phyloP scores from a whole-genome alignment of 495 filamentous ascomycete species.

The Trypethelium eluteriae region DNA sequence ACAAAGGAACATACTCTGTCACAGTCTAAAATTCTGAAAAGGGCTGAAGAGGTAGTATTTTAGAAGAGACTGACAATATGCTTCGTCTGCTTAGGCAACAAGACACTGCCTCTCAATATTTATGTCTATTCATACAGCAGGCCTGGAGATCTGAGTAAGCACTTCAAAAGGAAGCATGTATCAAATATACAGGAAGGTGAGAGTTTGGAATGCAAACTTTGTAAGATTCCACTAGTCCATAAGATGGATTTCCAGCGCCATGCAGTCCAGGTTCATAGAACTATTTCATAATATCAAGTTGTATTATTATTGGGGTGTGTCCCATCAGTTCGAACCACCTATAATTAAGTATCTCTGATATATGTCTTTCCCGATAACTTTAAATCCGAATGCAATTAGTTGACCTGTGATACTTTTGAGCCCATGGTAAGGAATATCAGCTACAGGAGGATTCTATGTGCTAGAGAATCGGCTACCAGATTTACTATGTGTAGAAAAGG shows the following conservation, averaged over 20 bases:
- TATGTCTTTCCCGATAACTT: too few relatives aligned
- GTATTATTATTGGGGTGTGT: too few relatives aligned
- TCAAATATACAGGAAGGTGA: not conserved
- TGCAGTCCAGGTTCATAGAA: not conserved
- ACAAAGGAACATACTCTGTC: not conserved
- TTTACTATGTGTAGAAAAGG: too few relatives aligned
- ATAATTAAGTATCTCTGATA: too few relatives aligned
- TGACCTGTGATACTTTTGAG: too few relatives aligned
- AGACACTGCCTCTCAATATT: constrained; percentile 28
- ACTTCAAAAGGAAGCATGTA: constrained; percentile 36
- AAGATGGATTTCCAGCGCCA: not conserved
- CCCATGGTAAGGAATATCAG: too few relatives aligned
- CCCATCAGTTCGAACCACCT: too few relatives aligned
- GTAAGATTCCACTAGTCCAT: not conserved
- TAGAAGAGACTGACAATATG: constrained; percentile 34
- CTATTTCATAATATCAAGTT: not conserved
- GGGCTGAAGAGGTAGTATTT: constrained; percentile 31
- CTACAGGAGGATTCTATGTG: too few relatives aligned
- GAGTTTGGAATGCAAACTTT: not conserved
- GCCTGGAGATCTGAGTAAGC: constrained; percentile 36
- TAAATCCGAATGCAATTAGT: too few relatives aligned
- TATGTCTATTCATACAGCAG: constrained; percentile 31
- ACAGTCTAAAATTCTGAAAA: constrained; percentile 24
- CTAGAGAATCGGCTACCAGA: too few relatives aligned
- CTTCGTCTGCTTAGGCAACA: constrained; percentile 38